Conservation (phyloP, 371 early-diverging fungal genomes). For the Mortierella polycephala region DNA sequence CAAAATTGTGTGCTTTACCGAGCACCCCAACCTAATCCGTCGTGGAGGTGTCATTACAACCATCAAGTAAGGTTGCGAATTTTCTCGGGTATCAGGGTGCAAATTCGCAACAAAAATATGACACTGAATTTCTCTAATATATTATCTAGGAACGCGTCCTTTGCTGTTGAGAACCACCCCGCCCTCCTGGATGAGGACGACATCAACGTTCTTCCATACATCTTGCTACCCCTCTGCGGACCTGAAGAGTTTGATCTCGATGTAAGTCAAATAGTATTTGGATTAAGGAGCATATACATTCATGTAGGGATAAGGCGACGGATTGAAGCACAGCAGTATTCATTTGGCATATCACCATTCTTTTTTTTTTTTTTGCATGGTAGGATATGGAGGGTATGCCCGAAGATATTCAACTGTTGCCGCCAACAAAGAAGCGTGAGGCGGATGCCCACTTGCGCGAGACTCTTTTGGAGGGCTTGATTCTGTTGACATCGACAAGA, state of each 20-base stretch:
- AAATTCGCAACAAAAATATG: too few species aligned
- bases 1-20: constrained; percentile 87
- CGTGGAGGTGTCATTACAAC: constrained; percentile 88
- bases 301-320: too few species aligned
- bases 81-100: neutral
- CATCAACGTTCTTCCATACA: constrained; percentile 85
- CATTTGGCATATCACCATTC: neutral
- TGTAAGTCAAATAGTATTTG: constrained; percentile 45
- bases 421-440: constrained; percentile 88
- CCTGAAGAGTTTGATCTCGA: constrained; percentile 91
- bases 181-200: constrained; percentile 72
- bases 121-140: neutral
- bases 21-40: constrained; percentile 84
- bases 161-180: constrained; percentile 77
- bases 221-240: constrained; percentile 91
- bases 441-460: constrained; percentile 77
- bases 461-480: constrained; percentile 81
- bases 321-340: too few species aligned
- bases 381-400: constrained; percentile 94
- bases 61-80: constrained; percentile 70
- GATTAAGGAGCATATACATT: too few species aligned
- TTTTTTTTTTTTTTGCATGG: neutral
- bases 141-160: constrained; percentile 78
- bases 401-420: constrained; percentile 90
- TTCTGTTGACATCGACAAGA: constrained; percentile 81